Percentiles rank a stretch among this genome's conserved stretches.
phyloP scores from a whole-genome alignment of 2,329 filamentous ascomycete species.

The Sporothrix inflata region DNA sequence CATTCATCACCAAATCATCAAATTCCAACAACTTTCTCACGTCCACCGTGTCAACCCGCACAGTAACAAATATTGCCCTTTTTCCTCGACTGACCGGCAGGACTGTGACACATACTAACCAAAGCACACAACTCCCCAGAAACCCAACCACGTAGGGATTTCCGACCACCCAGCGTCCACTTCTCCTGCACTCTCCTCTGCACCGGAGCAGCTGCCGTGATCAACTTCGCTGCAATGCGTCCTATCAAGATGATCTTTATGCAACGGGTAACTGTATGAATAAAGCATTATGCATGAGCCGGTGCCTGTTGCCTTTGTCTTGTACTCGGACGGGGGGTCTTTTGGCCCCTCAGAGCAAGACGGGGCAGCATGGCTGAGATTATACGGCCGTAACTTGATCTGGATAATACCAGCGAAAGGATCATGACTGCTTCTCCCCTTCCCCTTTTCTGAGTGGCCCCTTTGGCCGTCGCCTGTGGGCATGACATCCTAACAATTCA shows the following conservation, averaged over 20 bases:
- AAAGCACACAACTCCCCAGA: background rate
- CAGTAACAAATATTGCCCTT: no score
- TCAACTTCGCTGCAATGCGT: constrained; percentile 25
- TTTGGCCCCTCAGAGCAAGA: background rate
- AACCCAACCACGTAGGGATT: constrained; percentile 20
- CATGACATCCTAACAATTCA: constrained; percentile 36
- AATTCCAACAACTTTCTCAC: background rate
- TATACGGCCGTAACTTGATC: constrained; percentile 47
- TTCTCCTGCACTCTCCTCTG: background rate
- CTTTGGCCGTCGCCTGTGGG: no score
- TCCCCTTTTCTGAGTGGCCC: constrained; percentile 34
- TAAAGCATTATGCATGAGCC: constrained; percentile 34
- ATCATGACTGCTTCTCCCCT: constrained; percentile 87
- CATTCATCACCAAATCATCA: background rate
- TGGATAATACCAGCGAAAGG: constrained; percentile 70
- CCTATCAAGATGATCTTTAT: constrained; percentile 33
- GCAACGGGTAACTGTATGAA: constrained; percentile 35
- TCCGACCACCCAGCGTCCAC: background rate
- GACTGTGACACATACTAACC: background rate
- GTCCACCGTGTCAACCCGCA: background rate
- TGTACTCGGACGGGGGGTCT: background rate
- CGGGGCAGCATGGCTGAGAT: constrained; percentile 42
- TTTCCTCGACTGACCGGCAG: no score
- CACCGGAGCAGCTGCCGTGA: constrained; percentile 27
- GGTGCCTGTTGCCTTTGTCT: constrained; percentile 31